Evolutionary conservation across 202 grass and related monocot species (phyloP).

Genomic region (Setaria italica): DNA sequence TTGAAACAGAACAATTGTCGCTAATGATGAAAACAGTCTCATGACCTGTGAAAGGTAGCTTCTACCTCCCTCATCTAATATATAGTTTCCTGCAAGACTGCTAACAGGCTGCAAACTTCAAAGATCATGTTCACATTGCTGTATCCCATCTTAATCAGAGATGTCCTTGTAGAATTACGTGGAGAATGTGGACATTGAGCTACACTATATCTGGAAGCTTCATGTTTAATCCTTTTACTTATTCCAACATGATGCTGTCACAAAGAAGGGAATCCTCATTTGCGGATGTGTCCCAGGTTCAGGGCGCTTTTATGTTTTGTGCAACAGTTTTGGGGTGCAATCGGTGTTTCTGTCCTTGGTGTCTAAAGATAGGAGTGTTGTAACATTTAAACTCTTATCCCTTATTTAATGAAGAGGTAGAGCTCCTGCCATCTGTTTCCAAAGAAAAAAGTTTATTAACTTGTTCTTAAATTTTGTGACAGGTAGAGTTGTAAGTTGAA

Average conservation of each 20-base stretch:
- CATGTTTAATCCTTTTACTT: conserved; percentile 48
- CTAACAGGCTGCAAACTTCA: conserved; percentile 44
- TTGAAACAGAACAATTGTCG: conserved; percentile 4
- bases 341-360: background rate
- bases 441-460: conserved; percentile 26
- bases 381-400: background rate
- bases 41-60: conserved; percentile 54
- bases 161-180: conserved; percentile 48
- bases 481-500: conserved; percentile 23
- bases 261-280: conserved; percentile 46
- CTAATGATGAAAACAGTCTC: conserved; percentile 36
- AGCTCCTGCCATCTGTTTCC: conserved; percentile 11
- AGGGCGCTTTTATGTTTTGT: conserved; percentile 10
- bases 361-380: background rate
- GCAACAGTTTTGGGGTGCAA: background rate
- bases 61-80: conserved; percentile 53
- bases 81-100: conserved; percentile 44
- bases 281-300: conserved; percentile 25
- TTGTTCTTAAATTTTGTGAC: conserved; percentile 19
- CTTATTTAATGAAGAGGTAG: conserved; percentile 10
- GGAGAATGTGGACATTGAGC: conserved; percentile 9
- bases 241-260: conserved; percentile 45
- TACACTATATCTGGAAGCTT: conserved; percentile 57
- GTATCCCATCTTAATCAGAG: conserved; percentile 49
- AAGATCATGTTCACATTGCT: conserved; percentile 64